phyloP scores from a whole-genome alignment of 2,329 filamentous ascomycete genomes.

The Hypoxylon sp. region DNA sequence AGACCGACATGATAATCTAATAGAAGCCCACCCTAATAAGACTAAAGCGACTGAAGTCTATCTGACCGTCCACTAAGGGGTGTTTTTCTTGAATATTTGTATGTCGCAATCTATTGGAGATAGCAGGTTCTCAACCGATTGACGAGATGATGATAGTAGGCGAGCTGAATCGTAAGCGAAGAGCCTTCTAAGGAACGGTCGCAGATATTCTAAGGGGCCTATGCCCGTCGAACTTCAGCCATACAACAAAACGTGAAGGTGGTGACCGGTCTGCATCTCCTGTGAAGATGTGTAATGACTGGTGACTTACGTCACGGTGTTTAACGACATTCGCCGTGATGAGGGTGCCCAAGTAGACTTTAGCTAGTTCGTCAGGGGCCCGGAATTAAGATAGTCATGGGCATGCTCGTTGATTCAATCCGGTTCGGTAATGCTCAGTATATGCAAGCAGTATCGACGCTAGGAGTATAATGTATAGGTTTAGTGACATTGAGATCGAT shows the following conservation, averaged over 20 bases:
- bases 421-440: not conserved
- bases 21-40: too few species aligned
- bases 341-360: not conserved
- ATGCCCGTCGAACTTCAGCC: not conserved
- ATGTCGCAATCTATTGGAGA: not conserved
- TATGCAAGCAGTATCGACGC: not conserved
- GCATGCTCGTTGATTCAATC: not conserved
- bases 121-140: not conserved
- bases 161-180: not conserved
- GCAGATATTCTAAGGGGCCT: not conserved
- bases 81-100: not conserved
- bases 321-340: not conserved
- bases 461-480: not conserved
- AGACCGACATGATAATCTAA: too few species aligned
- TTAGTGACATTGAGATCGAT: not conserved
- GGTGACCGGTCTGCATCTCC: not conserved
- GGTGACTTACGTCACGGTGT: not conserved
- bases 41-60: not conserved
- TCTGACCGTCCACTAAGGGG: not conserved
- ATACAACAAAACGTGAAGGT: not conserved
- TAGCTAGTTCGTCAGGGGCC: not conserved
- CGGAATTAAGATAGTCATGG: not conserved
- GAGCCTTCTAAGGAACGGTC: not conserved
- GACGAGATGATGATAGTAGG: not conserved
- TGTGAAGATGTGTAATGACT: too few species aligned